Conservation (phyloP, 345 rosid species). For the Arabidopsis thaliana region DNA sequence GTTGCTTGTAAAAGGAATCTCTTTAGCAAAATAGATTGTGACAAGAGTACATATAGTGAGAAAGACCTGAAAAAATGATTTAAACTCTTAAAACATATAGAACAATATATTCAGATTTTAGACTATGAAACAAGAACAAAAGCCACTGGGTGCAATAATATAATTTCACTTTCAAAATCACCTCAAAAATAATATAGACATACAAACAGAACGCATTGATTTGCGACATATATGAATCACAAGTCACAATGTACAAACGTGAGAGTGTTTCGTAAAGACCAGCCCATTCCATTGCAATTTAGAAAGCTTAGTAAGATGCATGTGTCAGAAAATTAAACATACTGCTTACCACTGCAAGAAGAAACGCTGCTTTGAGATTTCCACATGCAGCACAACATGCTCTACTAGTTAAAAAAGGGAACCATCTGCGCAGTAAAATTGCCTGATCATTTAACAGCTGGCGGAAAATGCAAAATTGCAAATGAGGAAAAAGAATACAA, state of each 20-base stretch:
- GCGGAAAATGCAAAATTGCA: slow-evolving; percentile 29
- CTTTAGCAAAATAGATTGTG: slow-evolving; percentile 87
- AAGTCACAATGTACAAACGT: slow-evolving; percentile 26
- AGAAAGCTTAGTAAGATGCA: slow-evolving; percentile 26
- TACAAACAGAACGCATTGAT: background rate
- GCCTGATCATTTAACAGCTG: slow-evolving; percentile 13
- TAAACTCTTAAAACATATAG: slow-evolving; percentile 1
- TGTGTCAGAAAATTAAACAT: slow-evolving; percentile 28
- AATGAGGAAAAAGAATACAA: slow-evolving; percentile 23
- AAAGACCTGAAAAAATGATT: slow-evolving; percentile 63
- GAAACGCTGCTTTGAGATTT: slow-evolving; percentile 96
- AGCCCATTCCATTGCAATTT: background rate
- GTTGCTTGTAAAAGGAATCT: slow-evolving; percentile 65
- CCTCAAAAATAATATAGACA: slow-evolving; percentile 3
- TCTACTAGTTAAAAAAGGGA: slow-evolving; percentile 86
- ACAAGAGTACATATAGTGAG: slow-evolving; percentile 80
- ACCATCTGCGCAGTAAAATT: slow-evolving; percentile 72
- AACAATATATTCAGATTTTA: background rate
- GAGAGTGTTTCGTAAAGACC: background rate
- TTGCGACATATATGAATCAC: slow-evolving; percentile 14
- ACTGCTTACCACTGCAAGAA: slow-evolving; percentile 84
- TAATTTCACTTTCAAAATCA: slow-evolving; percentile 7
- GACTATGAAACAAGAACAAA: slow-evolving; percentile 21
- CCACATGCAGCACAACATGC: slow-evolving; percentile 99
- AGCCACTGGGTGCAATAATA: background rate